Evolutionary conservation across 805 yeast genomes (phyloP).

Genomic region (Metschnikowia baotianmanensis): DNA sequence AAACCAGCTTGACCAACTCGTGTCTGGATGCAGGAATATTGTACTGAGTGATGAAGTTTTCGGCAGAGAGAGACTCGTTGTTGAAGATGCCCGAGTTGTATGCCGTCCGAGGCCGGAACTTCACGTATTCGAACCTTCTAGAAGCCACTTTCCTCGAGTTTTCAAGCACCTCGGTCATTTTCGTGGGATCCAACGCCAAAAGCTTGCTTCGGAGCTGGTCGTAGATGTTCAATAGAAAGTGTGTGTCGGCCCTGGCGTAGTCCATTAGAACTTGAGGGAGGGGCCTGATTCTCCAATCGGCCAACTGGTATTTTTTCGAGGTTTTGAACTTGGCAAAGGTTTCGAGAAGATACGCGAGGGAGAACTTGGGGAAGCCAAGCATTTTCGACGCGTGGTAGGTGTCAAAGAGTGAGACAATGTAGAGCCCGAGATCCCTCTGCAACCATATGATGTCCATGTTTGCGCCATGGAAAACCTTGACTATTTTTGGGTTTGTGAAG

Average conservation of each 20-base stretch:
- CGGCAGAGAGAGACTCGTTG: constrained; percentile 38
- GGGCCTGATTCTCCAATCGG: constrained; percentile 96
- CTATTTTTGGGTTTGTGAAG: constrained; percentile 75
- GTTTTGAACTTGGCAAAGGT: constrained; percentile 79
- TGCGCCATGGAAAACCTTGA: constrained; percentile 95
- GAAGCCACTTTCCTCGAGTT: constrained; percentile 78
- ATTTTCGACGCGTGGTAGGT: constrained; percentile 86
- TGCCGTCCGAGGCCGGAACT: constrained; percentile 41
- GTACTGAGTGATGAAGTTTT: constrained; percentile 60
- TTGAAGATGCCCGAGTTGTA: constrained; percentile 45
- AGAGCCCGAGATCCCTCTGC: constrained; percentile 91
- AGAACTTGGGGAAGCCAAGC: constrained; percentile 76
- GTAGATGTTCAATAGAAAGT: constrained; percentile 77
- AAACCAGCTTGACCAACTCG: constrained; percentile 58
- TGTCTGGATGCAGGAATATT: constrained; percentile 56
- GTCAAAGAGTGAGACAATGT: constrained; percentile 86
- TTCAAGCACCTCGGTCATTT: constrained; percentile 58
- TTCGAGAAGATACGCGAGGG: constrained; percentile 82
- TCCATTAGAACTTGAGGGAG: constrained; percentile 68
- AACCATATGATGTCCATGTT: constrained; percentile 96
- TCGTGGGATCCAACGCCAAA: constrained; percentile 37
- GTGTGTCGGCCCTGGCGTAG: constrained; percentile 95
- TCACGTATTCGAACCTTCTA: constrained; percentile 78
- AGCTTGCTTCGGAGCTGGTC: constrained; percentile 69
- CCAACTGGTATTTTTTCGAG: constrained; percentile 90